phyloP scores from a whole-genome alignment of 176 grass and related monocot species.

The Cocos nucifera region DNA sequence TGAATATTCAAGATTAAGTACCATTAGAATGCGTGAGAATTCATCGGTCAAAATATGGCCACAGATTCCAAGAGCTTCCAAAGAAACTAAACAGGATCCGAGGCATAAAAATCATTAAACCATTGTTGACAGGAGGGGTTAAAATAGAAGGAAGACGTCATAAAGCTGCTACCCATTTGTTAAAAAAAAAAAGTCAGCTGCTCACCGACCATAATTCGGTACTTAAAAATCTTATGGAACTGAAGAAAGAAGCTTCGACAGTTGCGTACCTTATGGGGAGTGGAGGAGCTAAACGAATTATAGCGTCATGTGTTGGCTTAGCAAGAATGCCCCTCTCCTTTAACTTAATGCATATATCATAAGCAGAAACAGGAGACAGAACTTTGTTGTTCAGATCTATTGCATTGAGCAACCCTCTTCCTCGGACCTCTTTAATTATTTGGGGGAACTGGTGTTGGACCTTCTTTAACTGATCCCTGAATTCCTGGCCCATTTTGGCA shows the following conservation, averaged over 20 bases:
- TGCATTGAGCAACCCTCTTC: slow-evolving; percentile 84
- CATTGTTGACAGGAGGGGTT: too few relatives aligned
- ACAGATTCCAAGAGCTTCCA: too few relatives aligned
- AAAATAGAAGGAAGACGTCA: too few relatives aligned
- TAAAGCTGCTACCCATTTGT: neutral
- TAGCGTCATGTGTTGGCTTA: slow-evolving; percentile 86
- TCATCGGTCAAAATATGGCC: too few relatives aligned
- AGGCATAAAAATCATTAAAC: too few relatives aligned
- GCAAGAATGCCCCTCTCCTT: slow-evolving; percentile 95
- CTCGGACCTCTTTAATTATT: slow-evolving; percentile 73
- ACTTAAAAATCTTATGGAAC: neutral
- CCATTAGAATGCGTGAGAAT: too few relatives aligned
- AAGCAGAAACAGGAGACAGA: slow-evolving; percentile 64
- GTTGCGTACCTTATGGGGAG: slow-evolving; percentile 57
- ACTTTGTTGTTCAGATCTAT: slow-evolving; percentile 63
- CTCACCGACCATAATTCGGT: neutral
- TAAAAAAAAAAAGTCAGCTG: neutral
- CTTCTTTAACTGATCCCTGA: slow-evolving; percentile 55
- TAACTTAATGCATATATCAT: slow-evolving; percentile 91
- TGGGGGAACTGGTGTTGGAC: slow-evolving; percentile 62
- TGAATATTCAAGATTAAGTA: too few relatives aligned
- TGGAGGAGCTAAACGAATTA: slow-evolving; percentile 81
- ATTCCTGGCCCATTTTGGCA: slow-evolving; percentile 52
- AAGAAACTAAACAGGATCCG: too few relatives aligned
- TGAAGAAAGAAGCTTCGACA: neutral